Evolutionary conservation across 495 filamentous ascomycete species (phyloP), one percentile per base, ranked within the genome.

Genomic region (Tetracladium marchalianum): DNA sequence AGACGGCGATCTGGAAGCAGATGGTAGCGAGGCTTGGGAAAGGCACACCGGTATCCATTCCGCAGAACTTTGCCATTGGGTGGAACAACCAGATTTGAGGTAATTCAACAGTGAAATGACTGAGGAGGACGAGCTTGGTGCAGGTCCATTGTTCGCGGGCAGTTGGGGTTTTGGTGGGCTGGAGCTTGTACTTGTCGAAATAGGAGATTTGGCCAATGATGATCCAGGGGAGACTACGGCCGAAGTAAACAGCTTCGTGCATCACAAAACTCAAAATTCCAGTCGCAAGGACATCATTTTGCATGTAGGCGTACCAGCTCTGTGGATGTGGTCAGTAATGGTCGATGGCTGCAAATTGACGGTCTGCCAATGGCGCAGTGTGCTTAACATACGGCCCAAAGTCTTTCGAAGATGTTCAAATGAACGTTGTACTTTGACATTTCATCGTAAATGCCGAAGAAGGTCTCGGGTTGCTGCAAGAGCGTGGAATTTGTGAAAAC

Each of bases 31-130:
- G 47, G 8, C 78, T 66, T 9, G 92, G 92, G 73, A 98, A 98
- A 7, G 93, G 92, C 39, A 96, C 84, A 39, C 81, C 78, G 46
- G 86, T 95, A 15, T 78, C 72, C 61, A 98, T 82, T 54, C 93
- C 93, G 62, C 87, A 88, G 64, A 77, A 93, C 60, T 89, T 84
- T 32, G 90, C 90, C 76, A 97, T 82, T n/a, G 92, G 92, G 67
- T 98, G 92, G 74, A 98, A 98, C 46, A 96, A 77, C 92, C 92
- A 98, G 59, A 98, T 98, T 65, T 97, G 93, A 35, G 92, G 90
- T 4, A 98, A 72, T 62, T 98, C 92, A 53, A 97, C 92, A 37
- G 92, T 97, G 67, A 95, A 92, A 65, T 98, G 92, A 57, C 77
- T 82, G 45, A 98, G 70, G 40, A 98, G 80, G 34, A 98, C 92